Base-by-base conservation (phyloP, 2,329 filamentous ascomycete species). In the Torrubiella hemipterigena region DNA sequence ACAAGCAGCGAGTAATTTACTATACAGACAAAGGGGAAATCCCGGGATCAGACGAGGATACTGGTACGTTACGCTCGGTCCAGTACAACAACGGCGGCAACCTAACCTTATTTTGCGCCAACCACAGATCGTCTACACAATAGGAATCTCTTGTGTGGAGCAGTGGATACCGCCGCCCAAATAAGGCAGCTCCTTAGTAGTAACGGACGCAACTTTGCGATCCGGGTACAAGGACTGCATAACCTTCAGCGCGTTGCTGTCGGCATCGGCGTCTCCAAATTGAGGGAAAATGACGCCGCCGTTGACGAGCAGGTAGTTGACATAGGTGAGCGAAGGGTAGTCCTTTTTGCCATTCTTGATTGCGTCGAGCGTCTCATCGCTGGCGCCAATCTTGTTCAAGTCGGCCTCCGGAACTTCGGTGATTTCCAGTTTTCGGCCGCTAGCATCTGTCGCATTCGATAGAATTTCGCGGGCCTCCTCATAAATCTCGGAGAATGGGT, bases 231-330 rank as follows among this genome's bases (percentile, higher is more conserved):
- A 27, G 5, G 15, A 12, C 5, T 20, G 25, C 6, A 46, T 42
- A 0, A 38, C 5, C 10, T 30, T 28, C 17, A 44, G 17, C 2
- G 49, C 49, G 3, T 41, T 35, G 4, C 34, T 35, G 29, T 52
- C 49, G 6, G 38, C 24, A 9, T 40, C 31, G 2, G 17, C 20
- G 14, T 48, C 40, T 6, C 46, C 44, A 31, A 52, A 52, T 11
- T 42, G 40, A 5, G 49, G 46, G 13, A 52, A 33, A 3, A 52
- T 43, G 7, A 52, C 14, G 0, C 45, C 50, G 5, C 39, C 46
- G 14, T 50, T 48, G n/a, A 49, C 47, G 2, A 50, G 16, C 12
- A 50, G 31, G 24, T 43, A 47, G 24, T 50, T 51, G 31, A 40
- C 42, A 14, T 52, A 45, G 18, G 36, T 44, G 17, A 37, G 33